A percentile compares a stretch with the other conserved stretches of the same genome.
These are phyloP conservation scores for Croton setiger DNA, from an alignment of 441 rosid species.

Conservation along the genomic window DNA sequence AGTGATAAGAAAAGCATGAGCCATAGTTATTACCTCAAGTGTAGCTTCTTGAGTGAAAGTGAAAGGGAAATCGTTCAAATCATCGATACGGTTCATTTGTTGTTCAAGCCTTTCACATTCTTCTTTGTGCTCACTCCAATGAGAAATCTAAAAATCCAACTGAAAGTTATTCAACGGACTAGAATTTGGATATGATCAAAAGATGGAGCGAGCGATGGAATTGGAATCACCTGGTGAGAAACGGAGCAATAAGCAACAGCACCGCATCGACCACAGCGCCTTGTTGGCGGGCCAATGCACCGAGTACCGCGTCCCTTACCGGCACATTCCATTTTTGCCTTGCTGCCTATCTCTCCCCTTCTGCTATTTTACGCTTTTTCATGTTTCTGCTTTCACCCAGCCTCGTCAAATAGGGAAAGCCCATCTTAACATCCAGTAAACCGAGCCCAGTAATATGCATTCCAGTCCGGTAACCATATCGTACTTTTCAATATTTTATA, in stretches of 20 bases:
- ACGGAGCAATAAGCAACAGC: constrained; percentile 83
- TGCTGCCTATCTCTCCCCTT: background rate
- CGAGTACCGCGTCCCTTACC: constrained; percentile 60
- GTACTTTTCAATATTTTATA: too few relatives aligned
- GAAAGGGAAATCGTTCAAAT: constrained; percentile 72
- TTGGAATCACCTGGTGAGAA: constrained; percentile 62
- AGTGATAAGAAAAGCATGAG: background rate
- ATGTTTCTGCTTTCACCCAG: too few relatives aligned
- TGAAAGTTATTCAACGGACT: too few relatives aligned
- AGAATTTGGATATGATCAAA: too few relatives aligned
- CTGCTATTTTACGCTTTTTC: background rate
- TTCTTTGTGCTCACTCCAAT: constrained; percentile 73
- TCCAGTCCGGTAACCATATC: too few relatives aligned
- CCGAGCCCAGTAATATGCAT: too few relatives aligned
- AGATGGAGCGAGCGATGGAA: too few relatives aligned
- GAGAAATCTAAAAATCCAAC: constrained; percentile 58
- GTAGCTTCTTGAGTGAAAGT: constrained; percentile 68
- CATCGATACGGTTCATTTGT: constrained; percentile 65
- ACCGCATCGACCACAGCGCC: constrained; percentile 73
- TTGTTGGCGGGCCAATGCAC: constrained; percentile 60
- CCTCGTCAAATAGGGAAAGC: too few relatives aligned
- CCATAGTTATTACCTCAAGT: constrained; percentile 34
- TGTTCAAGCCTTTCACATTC: constrained; percentile 78
- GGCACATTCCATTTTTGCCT: constrained; percentile 66
- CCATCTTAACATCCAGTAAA: too few relatives aligned